A percentile compares a stretch with the other conserved stretches of the same genome.
phyloP scores from a whole-genome alignment of 2,329 filamentous ascomycete species.

The Rhytidhysteron rufulum region DNA sequence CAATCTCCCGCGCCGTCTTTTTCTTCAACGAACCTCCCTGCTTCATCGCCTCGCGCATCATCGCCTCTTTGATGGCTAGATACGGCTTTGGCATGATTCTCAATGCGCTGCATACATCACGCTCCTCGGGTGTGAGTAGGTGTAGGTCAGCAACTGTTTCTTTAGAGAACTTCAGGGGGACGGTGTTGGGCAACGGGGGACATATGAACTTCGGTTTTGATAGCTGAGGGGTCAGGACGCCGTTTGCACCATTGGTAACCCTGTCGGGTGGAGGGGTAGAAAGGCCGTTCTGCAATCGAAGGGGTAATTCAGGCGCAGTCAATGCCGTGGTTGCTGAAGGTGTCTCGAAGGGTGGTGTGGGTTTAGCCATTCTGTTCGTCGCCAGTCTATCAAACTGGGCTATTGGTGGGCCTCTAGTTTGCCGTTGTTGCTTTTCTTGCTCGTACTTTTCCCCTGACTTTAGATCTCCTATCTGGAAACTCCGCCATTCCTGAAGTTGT shows the following conservation, averaged over 20 bases:
- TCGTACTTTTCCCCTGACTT: constrained; percentile 90
- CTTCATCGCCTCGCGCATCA: constrained; percentile 88
- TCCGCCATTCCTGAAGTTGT: constrained; percentile 92
- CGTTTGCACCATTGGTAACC: constrained; percentile 46
- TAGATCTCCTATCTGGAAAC: constrained; percentile 77
- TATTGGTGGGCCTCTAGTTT: constrained; percentile 63
- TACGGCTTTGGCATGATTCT: constrained; percentile 92
- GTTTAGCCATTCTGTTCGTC: constrained; percentile 64
- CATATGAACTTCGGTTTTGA: constrained; percentile 49
- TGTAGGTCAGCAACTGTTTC: constrained; percentile 81
- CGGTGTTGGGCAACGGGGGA: constrained; percentile 58
- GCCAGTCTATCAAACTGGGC: constrained; percentile 84
- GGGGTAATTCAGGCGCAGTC: constrained; percentile 72
- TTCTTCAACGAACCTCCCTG: constrained; percentile 86
- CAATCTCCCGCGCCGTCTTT: constrained; percentile 87
- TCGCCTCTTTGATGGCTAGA: constrained; percentile 85
- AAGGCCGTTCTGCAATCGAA: constrained; percentile 48
- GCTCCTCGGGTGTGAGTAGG: constrained; percentile 77
- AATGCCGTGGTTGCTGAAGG: constrained; percentile 72
- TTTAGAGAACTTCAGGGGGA: constrained; percentile 64
- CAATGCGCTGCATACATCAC: constrained; percentile 78
- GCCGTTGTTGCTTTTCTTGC: constrained; percentile 73
- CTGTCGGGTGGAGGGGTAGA: constrained; percentile 39
- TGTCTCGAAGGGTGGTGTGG: constrained; percentile 60
- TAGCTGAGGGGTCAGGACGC: constrained; percentile 32